Evolutionary conservation across 768 basidiomycete genomes (phyloP).

Genomic region (Obba rivulosa): DNA sequence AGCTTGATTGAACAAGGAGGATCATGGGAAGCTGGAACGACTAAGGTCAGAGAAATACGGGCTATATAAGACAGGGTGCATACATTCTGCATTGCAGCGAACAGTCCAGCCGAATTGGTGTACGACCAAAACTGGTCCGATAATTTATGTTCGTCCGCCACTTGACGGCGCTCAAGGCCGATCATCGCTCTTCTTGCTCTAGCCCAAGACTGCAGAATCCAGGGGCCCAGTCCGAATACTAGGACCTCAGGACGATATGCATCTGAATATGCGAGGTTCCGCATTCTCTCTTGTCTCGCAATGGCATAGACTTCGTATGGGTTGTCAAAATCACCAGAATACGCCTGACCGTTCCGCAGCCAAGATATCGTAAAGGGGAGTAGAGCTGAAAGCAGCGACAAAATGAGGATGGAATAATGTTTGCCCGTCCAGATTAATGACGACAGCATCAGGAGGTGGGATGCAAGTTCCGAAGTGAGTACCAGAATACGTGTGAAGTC

Average conservation of each 20-base stretch:
- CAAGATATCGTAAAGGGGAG: conserved; percentile 49
- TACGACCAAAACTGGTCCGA: conserved; percentile 11
- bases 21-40: conserved; percentile 63
- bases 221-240: conserved; percentile 78
- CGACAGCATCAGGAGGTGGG: conserved; percentile 63
- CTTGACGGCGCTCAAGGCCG: conserved; percentile 44
- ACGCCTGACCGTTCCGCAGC: conserved; percentile 36
- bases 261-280: conserved; percentile 71
- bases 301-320: conserved; percentile 57
- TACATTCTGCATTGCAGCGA: conserved; percentile 68
- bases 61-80: neutral
- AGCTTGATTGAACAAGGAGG: conserved; percentile 64
- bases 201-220: conserved; percentile 80
- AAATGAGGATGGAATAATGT: conserved; percentile 50
- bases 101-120: conserved; percentile 54
- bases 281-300: conserved; percentile 70
- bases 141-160: conserved; percentile 18
- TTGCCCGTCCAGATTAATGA: conserved; percentile 53
- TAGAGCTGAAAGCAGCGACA: conserved; percentile 57
- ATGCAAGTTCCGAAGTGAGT: conserved; percentile 62
- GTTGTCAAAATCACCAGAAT: conserved; percentile 40
- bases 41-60: neutral
- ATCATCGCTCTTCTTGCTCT: conserved; percentile 54
- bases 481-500: conserved; percentile 74
- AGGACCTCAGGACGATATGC: conserved; percentile 74